These are phyloP conservation scores for Pichia sp. DNA, from an alignment of 1,139 yeast species.

Conservation along the genomic window DNA sequence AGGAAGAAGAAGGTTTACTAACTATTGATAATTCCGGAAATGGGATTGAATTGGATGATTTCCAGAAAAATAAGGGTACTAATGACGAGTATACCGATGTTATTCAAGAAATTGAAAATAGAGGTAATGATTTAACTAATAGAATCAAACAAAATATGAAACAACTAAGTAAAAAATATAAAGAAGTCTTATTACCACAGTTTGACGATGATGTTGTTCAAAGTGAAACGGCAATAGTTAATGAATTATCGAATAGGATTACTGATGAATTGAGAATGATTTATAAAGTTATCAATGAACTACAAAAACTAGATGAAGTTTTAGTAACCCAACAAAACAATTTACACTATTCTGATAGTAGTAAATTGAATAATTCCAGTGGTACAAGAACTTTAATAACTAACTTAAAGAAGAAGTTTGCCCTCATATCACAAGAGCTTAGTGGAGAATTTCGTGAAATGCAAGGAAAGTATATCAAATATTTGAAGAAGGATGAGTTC, in stretches of 20 bases:
- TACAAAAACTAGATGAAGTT: conserved; percentile 20
- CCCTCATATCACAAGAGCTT: conserved; percentile 72
- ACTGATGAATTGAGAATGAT: conserved; percentile 71
- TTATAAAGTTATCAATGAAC: conserved; percentile 59
- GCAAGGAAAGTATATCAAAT: conserved; percentile 82
- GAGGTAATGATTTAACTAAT: conserved; percentile 12
- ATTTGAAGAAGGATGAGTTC: conserved; percentile 58
- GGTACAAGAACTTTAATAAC: conserved; percentile 46
- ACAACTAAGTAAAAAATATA: conserved; percentile 62
- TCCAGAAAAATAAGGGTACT: conserved; percentile 22
- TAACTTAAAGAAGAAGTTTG: conserved; percentile 79
- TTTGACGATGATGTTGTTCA: conserved; percentile 51
- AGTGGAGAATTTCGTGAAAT: conserved; percentile 75
- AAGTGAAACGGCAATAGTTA: conserved; percentile 39
- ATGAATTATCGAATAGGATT: conserved; percentile 64
- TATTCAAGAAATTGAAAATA: conserved; percentile 14
- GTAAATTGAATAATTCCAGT: not conserved
- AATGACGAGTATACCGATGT: conserved; percentile 8
- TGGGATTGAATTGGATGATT: conserved; percentile 42
- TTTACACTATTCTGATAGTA: conserved; percentile 36
- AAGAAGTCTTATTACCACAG: conserved; percentile 79
- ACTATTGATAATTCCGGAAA: conserved; percentile 23
- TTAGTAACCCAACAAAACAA: conserved; percentile 26
- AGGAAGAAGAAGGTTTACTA: conserved; percentile 49
- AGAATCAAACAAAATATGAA: conserved; percentile 33